Evolutionary conservation across 805 yeast genomes (phyloP).

Genomic region (Candida boidinii): DNA sequence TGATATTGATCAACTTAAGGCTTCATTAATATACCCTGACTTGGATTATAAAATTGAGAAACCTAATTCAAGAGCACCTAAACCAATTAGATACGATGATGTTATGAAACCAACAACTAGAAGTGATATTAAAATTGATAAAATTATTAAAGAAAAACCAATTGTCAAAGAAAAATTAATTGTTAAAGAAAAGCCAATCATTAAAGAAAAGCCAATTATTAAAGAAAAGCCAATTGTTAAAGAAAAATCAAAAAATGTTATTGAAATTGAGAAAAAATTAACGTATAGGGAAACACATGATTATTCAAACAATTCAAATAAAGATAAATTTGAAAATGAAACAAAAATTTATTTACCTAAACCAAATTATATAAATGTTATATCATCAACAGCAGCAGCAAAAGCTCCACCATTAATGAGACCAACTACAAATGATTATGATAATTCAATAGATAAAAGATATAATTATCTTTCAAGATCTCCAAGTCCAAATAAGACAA

Average conservation of each 20-base stretch:
- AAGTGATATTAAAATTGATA: conserved; percentile 1
- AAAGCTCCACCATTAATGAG: conserved; percentile 14
- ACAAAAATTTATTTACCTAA: conserved; percentile 12
- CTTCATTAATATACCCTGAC: no score
- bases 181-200: neutral
- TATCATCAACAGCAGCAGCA: conserved; percentile 16
- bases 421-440: neutral
- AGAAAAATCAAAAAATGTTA: conserved; percentile 1
- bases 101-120: conserved; percentile 7
- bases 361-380: conserved; percentile 8
- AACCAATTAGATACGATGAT: conserved; percentile 15
- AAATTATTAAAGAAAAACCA: neutral
- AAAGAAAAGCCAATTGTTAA: neutral
- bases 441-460: conserved; percentile 3
- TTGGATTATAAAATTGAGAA: neutral
- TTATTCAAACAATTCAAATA: no score
- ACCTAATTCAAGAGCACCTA: conserved; percentile 11
- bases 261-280: no score
- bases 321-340: no score
- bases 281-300: no score
- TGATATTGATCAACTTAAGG: no score
- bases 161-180: neutral
- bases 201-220: conserved; percentile 1
- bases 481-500: no score
- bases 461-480: neutral